Evolutionary conservation across 768 basidiomycete species (phyloP).

Genomic region (Psilocybe cubensis): DNA sequence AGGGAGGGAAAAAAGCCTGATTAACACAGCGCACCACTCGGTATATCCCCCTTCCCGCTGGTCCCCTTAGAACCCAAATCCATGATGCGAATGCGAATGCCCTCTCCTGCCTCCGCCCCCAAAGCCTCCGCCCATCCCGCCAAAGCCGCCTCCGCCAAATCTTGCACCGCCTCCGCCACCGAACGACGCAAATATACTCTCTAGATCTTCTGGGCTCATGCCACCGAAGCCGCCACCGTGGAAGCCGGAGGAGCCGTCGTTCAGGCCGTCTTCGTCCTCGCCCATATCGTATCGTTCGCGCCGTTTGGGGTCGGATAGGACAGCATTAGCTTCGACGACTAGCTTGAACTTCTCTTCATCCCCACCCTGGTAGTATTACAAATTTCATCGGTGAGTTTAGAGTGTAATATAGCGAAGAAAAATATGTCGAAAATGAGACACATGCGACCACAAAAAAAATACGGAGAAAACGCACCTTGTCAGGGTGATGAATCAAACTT

Average conservation of each 20-base stretch:
- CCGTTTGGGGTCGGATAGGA: constrained; percentile 76
- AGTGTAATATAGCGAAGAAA: not conserved
- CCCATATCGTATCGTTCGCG: constrained; percentile 81
- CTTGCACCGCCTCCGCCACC: constrained; percentile 45
- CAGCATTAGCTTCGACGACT: constrained; percentile 78
- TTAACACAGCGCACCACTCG: no score
- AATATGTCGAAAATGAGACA: not conserved
- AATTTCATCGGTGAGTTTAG: not conserved
- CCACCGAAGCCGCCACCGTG: constrained; percentile 48
- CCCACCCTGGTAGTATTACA: constrained; percentile 71
- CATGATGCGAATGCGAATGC: constrained; percentile 34
- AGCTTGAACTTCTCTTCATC: constrained; percentile 97
- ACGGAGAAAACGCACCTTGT: constrained; percentile 56
- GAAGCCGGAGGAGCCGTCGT: constrained; percentile 34
- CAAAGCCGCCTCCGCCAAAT: constrained; percentile 31
- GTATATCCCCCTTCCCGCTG: no score
- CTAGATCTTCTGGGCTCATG: constrained; percentile 53
- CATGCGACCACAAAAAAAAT: constrained; percentile 13
- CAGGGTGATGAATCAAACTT: constrained; percentile 84
- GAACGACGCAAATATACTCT: constrained; percentile 69
- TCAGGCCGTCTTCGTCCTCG: constrained; percentile 77
- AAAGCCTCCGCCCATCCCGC: constrained; percentile 26
- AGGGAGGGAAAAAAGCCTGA: no score
- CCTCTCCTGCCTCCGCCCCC: constrained; percentile 23
- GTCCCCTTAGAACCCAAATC: constrained; percentile 34